Conservation (phyloP, 2,329 filamentous ascomycete species). For the Pseudogymnoascus sp. region DNA sequence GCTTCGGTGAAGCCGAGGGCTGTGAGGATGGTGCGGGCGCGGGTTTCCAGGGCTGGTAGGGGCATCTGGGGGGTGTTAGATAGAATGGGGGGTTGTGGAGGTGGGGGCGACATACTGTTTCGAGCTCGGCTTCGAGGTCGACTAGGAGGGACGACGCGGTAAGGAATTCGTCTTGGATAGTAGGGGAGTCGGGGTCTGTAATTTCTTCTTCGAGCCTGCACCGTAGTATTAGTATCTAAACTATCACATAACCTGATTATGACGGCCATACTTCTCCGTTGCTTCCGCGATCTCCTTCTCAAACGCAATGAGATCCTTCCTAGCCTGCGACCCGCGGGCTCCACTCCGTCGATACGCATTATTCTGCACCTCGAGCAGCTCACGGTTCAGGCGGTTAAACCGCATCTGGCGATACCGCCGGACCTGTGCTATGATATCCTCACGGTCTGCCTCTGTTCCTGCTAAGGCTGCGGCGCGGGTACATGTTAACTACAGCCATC, state of each 20-base stretch:
- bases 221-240: not conserved
- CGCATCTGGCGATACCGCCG: conserved; percentile 54
- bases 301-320: conserved; percentile 64
- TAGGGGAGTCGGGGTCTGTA: conserved; percentile 4
- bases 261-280: conserved; percentile 23
- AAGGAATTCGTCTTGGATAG: not conserved
- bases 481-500: not conserved
- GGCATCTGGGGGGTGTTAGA: not conserved
- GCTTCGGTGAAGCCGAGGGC: conserved; percentile 66
- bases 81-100: not conserved
- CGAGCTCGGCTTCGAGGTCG: conserved; percentile 17
- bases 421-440: conserved; percentile 51
- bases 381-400: conserved; percentile 54
- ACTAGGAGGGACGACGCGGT: conserved; percentile 24
- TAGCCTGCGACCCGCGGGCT: conserved; percentile 63
- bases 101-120: not conserved
- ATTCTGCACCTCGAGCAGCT: conserved; percentile 63
- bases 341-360: conserved; percentile 69
- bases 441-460: conserved; percentile 47
- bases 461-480: conserved; percentile 41
- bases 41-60: conserved; percentile 44
- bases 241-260: not conserved
- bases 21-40: conserved; percentile 57
- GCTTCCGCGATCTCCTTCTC: conserved; percentile 60
- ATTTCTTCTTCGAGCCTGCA: not conserved